Evolutionary conservation across 2,329 filamentous ascomycete species (phyloP), one percentile per base, ranked within the genome.

Genomic region (Colletotrichum sp.): DNA sequence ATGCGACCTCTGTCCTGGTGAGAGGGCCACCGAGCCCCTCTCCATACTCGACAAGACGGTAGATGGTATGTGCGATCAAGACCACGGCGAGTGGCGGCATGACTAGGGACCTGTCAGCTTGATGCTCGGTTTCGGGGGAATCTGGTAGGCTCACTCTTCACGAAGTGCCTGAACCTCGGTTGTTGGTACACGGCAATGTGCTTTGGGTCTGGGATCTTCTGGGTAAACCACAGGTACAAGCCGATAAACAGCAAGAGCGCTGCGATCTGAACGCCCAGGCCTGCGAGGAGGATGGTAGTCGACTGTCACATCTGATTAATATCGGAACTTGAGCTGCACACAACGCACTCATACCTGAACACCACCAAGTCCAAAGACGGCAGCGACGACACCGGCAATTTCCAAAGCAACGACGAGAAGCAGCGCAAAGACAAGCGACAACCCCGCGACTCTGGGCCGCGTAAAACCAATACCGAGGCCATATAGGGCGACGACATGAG

Each of bases 401-500:
- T 84, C 74, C 76, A 84, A 79, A 77, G 78, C 65, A 57, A 82
- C 82, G 76, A 88, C 80, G 60, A 83, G 79, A 44, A 83, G 79
- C 28, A 87, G 76, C 15, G 79, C 78, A 13, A 71, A 75, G 63
- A 83, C 79, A 68, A 88, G 84, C 32, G 83, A 71, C 15, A 86
- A 75, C 1, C 80, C 84, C 12, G 84, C 79, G 59, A 84, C 80
- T 1, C 84, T 76, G 1, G 87, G 86, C 12, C 77, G 82, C 67
- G 85, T 78, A 3, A 84, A 81, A 18, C 83, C 84, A 21, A 86
- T 84, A 8, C 85, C 82, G 9, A 86, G 83, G 24, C 89, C 89
- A 75, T 90, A 90, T 6, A 90, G 79, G 9, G 83, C 81, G 44
- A 90, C 81, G 26, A 90, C 81, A 60, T 88, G 87, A 4, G 89